Evolutionary conservation across 345 rosid genomes (phyloP).

Genomic region (Ceriops tagal): DNA sequence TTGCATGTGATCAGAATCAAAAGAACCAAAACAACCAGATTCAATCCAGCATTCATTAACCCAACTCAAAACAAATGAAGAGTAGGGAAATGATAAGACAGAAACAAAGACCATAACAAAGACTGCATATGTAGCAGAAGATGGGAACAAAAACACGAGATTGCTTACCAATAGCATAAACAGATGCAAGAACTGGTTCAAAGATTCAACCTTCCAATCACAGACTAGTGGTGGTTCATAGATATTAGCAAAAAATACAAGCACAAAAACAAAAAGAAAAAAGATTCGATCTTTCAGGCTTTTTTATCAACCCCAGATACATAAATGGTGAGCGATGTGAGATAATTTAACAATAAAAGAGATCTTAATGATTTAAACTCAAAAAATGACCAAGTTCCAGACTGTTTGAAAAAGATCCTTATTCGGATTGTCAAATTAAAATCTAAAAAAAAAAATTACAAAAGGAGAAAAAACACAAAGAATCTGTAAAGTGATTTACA

Average conservation of each 20-base stretch:
- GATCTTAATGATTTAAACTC: neutral
- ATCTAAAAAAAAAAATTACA: neutral
- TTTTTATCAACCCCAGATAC: neutral
- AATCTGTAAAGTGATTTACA: neutral
- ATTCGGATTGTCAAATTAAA: neutral
- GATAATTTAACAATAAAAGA: neutral
- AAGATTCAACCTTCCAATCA: neutral
- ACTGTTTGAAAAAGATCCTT: neutral
- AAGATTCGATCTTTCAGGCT: neutral
- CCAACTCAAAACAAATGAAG: neutral
- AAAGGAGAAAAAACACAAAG: neutral
- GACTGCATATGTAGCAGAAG: neutral
- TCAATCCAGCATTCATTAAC: neutral
- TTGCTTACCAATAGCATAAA: slow-evolving; percentile 8
- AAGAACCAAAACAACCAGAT: neutral
- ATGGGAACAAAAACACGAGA: neutral
- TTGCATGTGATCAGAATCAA: slow-evolving; percentile 5
- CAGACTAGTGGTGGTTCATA: neutral
- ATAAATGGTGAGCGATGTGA: neutral
- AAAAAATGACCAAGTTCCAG: neutral
- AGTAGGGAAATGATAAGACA: neutral
- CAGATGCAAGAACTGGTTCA: neutral
- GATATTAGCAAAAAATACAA: neutral
- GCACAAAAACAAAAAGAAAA: neutral
- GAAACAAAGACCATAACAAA: neutral